Evolutionary conservation across 225 moss, liverwort and hornwort genomes (phyloP), one percentile per base, ranked within the genome.

Genomic region (Pseudoscleropodium purum): DNA sequence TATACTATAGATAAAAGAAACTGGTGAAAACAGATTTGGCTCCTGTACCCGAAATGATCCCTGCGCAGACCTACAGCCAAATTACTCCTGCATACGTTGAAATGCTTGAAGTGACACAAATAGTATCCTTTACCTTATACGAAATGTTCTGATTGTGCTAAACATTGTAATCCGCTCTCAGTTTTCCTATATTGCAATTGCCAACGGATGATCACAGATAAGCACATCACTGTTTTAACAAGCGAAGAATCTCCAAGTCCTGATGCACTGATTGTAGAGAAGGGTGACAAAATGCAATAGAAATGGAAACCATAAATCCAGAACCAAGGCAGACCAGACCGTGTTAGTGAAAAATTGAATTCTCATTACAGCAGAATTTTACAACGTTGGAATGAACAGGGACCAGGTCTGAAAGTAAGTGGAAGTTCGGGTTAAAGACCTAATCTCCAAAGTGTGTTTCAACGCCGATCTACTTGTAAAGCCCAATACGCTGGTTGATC

Each of bases 401-500:
- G 59, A 39, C 17, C 33, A 77, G 82, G 84, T 67, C 72, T 57
- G 57, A 63, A 75, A 52, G 34, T 62, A 14, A 68, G 37, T 54
- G 68, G 27, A 74, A 82, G 36, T 36, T 67, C 8, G 72, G 47
- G 67, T 47, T 86, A 7, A 85, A 18, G 81, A 88, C 85, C 88
- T 52, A 85, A 81, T n/a, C 80, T 52, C 80, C 13, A 23, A 11
- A 87, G 61, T n/a, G n/a, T 63, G 56, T 75, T 80, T 52, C 54
- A 9, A 66, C 26, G 51, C 87, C 36, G 62, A 72, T 79, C 86
- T 91, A 94, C 92, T 94, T 94, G 85, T 91, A 91, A 27, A 95
- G 91, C 18, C 94, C 94, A 75, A 95, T 93, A 43, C 95, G 94
- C 83, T 95, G 95, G 84, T 91, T 92, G 86, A 92, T 88, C 9